These are phyloP conservation scores for Ophiosphaerella herpotricha DNA, from an alignment of 2,329 filamentous ascomycete species.

Conservation along the genomic window DNA sequence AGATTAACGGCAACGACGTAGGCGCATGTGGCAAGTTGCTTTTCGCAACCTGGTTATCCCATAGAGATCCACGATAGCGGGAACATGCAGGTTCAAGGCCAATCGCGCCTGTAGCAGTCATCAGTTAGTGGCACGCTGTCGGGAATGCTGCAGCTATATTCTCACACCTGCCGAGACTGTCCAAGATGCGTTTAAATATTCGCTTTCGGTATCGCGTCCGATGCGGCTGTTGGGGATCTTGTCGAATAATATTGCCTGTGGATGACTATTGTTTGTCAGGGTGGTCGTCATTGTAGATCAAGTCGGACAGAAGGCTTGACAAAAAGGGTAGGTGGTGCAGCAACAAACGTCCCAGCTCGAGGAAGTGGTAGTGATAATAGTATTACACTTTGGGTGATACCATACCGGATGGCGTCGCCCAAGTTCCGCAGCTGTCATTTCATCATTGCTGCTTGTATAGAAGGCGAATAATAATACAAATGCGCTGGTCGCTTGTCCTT, in stretches of 20 bases:
- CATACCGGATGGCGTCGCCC: slow-evolving; percentile 21
- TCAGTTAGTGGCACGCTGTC: slow-evolving; percentile 1
- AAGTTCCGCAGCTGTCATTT: slow-evolving; percentile 20
- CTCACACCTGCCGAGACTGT: background rate
- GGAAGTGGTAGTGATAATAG: slow-evolving; percentile 11
- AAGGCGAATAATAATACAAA: slow-evolving; percentile 27
- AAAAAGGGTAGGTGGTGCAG: slow-evolving; percentile 23
- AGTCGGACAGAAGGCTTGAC: slow-evolving; percentile 8
- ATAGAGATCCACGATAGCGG: background rate
- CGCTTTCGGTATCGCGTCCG: background rate
- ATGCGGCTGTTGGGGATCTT: background rate
- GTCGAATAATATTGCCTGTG: background rate
- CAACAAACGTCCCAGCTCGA: slow-evolving; percentile 12
- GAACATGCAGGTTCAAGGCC: slow-evolving; percentile 5
- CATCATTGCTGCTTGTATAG: slow-evolving; percentile 20
- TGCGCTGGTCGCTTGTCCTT: slow-evolving; percentile 11
- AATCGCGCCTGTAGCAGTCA: slow-evolving; percentile 2
- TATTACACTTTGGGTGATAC: slow-evolving; percentile 13
- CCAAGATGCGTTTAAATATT: background rate
- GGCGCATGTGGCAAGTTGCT: slow-evolving; percentile 1
- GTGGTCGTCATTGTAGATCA: slow-evolving; percentile 10
- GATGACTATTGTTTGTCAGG: background rate
- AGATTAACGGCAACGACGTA: slow-evolving; percentile 8
- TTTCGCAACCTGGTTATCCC: background rate
- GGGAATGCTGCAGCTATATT: slow-evolving; percentile 1